phyloP scores from a whole-genome alignment of 768 basidiomycete species.

The Xanthoconium stramineum region DNA sequence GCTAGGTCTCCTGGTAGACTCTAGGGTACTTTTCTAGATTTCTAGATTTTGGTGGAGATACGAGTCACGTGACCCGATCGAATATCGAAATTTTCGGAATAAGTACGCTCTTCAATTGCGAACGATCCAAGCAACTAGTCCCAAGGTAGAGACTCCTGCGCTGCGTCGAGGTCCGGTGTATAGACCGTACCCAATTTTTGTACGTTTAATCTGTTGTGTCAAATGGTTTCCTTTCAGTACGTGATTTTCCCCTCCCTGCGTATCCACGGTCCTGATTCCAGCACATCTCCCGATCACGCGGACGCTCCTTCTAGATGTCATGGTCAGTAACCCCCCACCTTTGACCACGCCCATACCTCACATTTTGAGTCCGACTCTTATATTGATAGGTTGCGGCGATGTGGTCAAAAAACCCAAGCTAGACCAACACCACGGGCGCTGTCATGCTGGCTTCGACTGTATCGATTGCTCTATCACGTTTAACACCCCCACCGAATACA shows the following conservation, averaged over 20 bases:
- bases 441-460: slow-evolving; percentile 70
- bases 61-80: background rate
- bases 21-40: background rate
- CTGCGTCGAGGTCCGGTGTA: background rate
- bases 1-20: too few species aligned
- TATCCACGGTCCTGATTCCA: background rate
- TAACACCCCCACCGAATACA: slow-evolving; percentile 70
- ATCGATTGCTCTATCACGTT: slow-evolving; percentile 90
- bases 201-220: background rate
- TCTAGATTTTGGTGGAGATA: background rate
- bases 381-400: slow-evolving; percentile 66
- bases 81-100: too few species aligned
- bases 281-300: background rate
- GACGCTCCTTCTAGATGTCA: slow-evolving; percentile 55
- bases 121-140: too few species aligned
- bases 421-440: slow-evolving; percentile 66
- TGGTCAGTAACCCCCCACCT: slow-evolving; percentile 38
- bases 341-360: background rate
- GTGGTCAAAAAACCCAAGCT: slow-evolving; percentile 93
- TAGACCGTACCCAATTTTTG: background rate
- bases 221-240: slow-evolving; percentile 76
- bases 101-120: too few species aligned
- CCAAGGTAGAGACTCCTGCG: background rate
- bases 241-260: slow-evolving; percentile 20
- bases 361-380: background rate